Base-by-base conservation (phyloP, 1,284 basidiomycete genomes). In the Trichosporon sp. region DNA sequence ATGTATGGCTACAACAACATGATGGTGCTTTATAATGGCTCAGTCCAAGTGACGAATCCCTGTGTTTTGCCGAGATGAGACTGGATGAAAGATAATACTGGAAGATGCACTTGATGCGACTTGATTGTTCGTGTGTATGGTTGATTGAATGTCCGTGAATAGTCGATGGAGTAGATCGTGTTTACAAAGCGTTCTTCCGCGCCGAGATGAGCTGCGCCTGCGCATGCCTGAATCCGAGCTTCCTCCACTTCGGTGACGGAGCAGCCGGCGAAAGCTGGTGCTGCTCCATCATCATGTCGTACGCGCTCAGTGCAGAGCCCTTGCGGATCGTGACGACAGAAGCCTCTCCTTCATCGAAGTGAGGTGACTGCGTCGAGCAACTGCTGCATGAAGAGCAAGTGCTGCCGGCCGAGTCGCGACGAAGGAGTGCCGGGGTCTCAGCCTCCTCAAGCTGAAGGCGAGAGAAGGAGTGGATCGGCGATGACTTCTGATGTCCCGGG, bases 371-470 rank as follows among this genome's bases (percentile, higher is more conserved):
- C 64, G 37, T 63, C 59, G 59, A 63, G 32, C 43, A 40, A 12
- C 59, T 63, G 59, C 59, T 63, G 54, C 68, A 71, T 8, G 72
- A 73, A 3, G 70, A 71, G 56, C 72, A 73, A 0, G 72, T 71
- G 56, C 68, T 69, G 40, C 66, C 63, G 26, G 68, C 70, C 14
- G 70, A 71, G 68, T 71, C 72, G 43, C 71, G 68, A 19, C 61
- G 68, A n/a, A 69, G 63, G 21, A 71, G 70, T 2, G 40, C 70
- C 1, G 70, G 70, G 0, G 70, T 67, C 19, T 61, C 67, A 16
- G 70, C 70, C 70, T 73, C 72, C 43, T 73, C 72, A 63, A 73
- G 68, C 48, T 71, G 72, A 6, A 73, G 68, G 8, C 68, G 66
- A 1, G 72, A 21, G 32, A 71, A 69, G 38, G 64, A 63, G 66